These are phyloP conservation scores for Teratosphaeria gauchensis DNA, from an alignment of 2,329 filamentous ascomycete genomes.

Conservation along the genomic window DNA sequence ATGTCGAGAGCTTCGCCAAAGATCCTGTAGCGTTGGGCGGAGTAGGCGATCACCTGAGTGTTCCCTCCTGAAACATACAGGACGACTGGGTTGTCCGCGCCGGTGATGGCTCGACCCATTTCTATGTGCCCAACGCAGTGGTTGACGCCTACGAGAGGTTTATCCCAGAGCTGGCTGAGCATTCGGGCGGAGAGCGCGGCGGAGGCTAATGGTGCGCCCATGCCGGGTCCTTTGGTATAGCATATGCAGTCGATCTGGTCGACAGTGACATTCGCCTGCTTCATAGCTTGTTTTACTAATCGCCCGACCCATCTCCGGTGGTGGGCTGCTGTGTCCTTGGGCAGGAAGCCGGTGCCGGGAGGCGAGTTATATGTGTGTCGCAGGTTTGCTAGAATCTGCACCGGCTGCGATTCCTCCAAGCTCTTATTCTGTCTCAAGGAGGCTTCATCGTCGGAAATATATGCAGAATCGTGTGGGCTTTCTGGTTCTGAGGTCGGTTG, in stretches of 20 bases:
- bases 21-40: conserved; percentile 87
- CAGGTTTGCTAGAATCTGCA: conserved; percentile 79
- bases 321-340: conserved; percentile 90
- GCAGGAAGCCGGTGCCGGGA: conserved; percentile 86
- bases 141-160: conserved; percentile 88
- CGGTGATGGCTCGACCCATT: conserved; percentile 91
- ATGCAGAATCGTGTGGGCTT: conserved; percentile 26
- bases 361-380: conserved; percentile 89
- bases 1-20: conserved; percentile 98
- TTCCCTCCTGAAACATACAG: conserved; percentile 94
- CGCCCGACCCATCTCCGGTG: conserved; percentile 77
- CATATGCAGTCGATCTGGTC: conserved; percentile 80
- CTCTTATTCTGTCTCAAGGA: conserved; percentile 2
- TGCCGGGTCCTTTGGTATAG: conserved; percentile 91
- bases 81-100: conserved; percentile 83
- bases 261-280: conserved; percentile 52
- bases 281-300: conserved; percentile 70
- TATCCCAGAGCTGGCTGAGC: conserved; percentile 72
- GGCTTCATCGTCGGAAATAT: conserved; percentile 20
- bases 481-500: conserved; percentile 19
- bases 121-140: conserved; percentile 98
- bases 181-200: conserved; percentile 80
- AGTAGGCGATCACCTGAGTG: conserved; percentile 96
- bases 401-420: conserved; percentile 29
- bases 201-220: conserved; percentile 84